Base-by-base conservation (phyloP, 139 green algal genomes). In the Spirogloea muscicola region DNA sequence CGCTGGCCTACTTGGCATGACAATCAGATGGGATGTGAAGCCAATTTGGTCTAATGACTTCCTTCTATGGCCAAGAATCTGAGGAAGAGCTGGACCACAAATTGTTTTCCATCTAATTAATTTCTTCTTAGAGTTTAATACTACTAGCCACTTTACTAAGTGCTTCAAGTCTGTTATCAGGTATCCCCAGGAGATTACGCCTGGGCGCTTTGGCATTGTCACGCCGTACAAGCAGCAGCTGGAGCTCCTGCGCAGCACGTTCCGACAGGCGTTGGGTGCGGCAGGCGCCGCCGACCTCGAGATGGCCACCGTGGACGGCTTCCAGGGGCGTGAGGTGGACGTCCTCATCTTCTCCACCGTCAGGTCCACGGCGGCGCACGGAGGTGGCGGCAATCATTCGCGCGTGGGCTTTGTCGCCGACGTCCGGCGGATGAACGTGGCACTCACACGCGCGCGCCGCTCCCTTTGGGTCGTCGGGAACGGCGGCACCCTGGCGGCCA, bases 331-430 rank as follows among this genome's bases (percentile, higher is more conserved):
- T 43, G 74, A 81, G 48, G 74, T 81, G 0, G 93, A 98, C 58
- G 86, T 97, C 5, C 84, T 96, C 60, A 94, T 98, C 66, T 77
- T 97, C 25, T 92, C 86, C 0, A 95, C 88, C 72, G 92, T 96
- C 51, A 74, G 25, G 0, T 44, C 2, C 5, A 16, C 13, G 1
- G 2, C 29, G 13, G 41, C 40, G 46, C 33, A 25, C 63, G 49
- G 39, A 33, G 65, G 58, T 68, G 31, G 37, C 27, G 44, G 21
- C 18, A 29, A 42, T 21, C 31, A 46, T 33, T n/a, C n/a, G n/a
- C n/a, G 27, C 46, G 57, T 84, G 2, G 82, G 82, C 4, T 86
- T 86, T 46, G 67, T 86, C 1, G 58, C 68, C 1, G 81, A 86
- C 37, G 38, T 39, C 16, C 61, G 81, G 18, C 38, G 81, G 27